Base-by-base conservation (phyloP, 2,329 filamentous ascomycete genomes). In the Aspergillus sp. region DNA sequence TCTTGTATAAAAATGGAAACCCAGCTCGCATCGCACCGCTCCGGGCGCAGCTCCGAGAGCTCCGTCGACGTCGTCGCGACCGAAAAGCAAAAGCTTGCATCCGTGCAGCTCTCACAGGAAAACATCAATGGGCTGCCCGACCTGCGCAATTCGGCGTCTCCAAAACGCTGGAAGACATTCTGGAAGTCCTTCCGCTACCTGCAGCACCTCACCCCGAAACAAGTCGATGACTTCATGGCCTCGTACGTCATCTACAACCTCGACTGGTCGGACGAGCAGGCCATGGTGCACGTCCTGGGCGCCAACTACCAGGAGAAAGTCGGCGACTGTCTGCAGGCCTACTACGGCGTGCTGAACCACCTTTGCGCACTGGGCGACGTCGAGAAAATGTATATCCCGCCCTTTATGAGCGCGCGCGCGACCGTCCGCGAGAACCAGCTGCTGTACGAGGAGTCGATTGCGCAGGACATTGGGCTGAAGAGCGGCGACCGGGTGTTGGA, bases 351-450 rank as follows among this genome's bases (percentile, higher is more conserved):
- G 13, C 69, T 83, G 32, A 83, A 83, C 64, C 81, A 83, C 56
- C 76, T 83, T 11, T 83, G 81, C 66, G 81, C 80, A 24, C 74
- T 83, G 11, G 81, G 81, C 34, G 79, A 82, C 43, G 80, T 83
- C n/a, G 81, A 83, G 65, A 83, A 83, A 69, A 83, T 83, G 81
- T 83, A 83, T 66, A 83, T 83, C 54, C 81, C 81, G 12, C 81
- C 81, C 2, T 74, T 80, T 51, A 81, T 83, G 79, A 80, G 81
- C 67, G 75, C 73, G 63, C 77, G 78, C 58, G 78, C 78, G 5
- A 78, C 74, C 1, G 79, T 82, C 0, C 68, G 77, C 11, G 80
- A 81, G 62, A 83, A 83, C 61, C 81, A 83, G 68, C 71, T 83
- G 47, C 74, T 83, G 13, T 81, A 80, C 61, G 81, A 83, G 67